Conservation (phyloP, 768 basidiomycete species). For the Trametes maxima region DNA sequence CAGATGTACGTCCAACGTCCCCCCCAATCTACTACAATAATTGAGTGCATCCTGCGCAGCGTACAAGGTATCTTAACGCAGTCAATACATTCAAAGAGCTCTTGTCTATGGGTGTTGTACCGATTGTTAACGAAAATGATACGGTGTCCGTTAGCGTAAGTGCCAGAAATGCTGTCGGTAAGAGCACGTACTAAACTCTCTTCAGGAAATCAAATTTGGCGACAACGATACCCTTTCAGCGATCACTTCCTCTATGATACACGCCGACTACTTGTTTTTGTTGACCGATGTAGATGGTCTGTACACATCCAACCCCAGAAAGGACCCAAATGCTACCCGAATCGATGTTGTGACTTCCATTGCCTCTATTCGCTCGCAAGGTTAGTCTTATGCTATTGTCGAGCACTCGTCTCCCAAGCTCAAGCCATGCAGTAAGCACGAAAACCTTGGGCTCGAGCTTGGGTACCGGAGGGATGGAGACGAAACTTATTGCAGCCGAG, state of each 20-base stretch:
- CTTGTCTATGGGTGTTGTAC: slow-evolving; percentile 90
- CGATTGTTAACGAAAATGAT: slow-evolving; percentile 99
- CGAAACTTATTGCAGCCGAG: slow-evolving; percentile 97
- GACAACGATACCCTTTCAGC: slow-evolving; percentile 99
- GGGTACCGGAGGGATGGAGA: slow-evolving; percentile 99
- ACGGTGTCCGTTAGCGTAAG: slow-evolving; percentile 95
- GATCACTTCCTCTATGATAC: slow-evolving; percentile 96
- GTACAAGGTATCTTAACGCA: slow-evolving; percentile 94
- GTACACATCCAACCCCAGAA: slow-evolving; percentile 94
- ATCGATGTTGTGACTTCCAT: slow-evolving; percentile 87
- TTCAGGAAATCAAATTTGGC: slow-evolving; percentile 98
- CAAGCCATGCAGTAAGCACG: slow-evolving; percentile 70
- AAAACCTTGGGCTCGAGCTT: slow-evolving; percentile 89
- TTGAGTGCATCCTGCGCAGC: slow-evolving; percentile 45
- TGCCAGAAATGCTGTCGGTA: slow-evolving; percentile 20
- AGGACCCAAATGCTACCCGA: slow-evolving; percentile 78
- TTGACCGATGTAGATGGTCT: slow-evolving; percentile 96
- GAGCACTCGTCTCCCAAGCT: neutral
- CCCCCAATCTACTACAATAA: neutral
- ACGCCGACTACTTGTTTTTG: slow-evolving; percentile 96
- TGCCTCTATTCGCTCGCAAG: slow-evolving; percentile 76
- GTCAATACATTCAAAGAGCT: slow-evolving; percentile 94
- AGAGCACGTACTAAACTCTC: neutral
- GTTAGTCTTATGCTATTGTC: slow-evolving; percentile 41
- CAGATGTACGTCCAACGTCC: slow-evolving; percentile 66